Percentiles rank a stretch among this genome's conserved stretches.
Evolutionary conservation across 768 basidiomycete genomes (phyloP).

Genomic region (Pleurotus ostreatus): DNA sequence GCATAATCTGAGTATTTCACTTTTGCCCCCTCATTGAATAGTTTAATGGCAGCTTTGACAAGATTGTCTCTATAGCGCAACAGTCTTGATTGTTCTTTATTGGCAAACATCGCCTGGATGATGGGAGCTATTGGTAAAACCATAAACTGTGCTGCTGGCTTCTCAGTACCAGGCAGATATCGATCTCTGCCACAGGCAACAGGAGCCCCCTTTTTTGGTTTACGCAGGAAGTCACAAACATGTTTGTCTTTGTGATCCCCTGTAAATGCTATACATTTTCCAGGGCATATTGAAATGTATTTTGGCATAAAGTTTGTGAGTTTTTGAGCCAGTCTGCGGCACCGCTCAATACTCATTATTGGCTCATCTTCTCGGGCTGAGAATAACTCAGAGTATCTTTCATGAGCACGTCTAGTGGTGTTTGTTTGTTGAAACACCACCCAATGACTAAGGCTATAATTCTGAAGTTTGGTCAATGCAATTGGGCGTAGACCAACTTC

Average conservation of each 20-base stretch:
- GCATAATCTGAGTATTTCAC: conserved; percentile 22
- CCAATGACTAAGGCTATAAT: conserved; percentile 15
- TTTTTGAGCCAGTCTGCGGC: conserved; percentile 11
- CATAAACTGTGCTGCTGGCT: conserved; percentile 18
- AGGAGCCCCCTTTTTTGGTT: conserved; percentile 14
- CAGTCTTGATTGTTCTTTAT: conserved; percentile 19
- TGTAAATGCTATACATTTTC: conserved; percentile 22
- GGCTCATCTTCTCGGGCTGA: conserved; percentile 13
- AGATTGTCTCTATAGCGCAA: conserved; percentile 20
- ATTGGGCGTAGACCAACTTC: background rate
- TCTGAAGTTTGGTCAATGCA: conserved; percentile 10
- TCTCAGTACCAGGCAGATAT: conserved; percentile 3
- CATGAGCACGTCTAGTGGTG: conserved; percentile 20
- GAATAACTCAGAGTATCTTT: conserved; percentile 14
- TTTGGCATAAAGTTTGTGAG: conserved; percentile 16
- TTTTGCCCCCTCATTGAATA: conserved; percentile 12
- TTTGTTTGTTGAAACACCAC: conserved; percentile 17
- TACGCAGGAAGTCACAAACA: conserved; percentile 13
- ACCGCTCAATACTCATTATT: conserved; percentile 16
- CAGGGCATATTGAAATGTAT: conserved; percentile 19
- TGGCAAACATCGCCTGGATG: conserved; percentile 23
- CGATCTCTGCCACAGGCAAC: conserved; percentile 7
- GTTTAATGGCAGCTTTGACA: conserved; percentile 16
- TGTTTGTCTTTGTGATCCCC: conserved; percentile 12
- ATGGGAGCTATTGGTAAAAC: conserved; percentile 19